These are phyloP conservation scores for Cystoderma amianthinum DNA, from an alignment of 768 basidiomycete species.

Conservation along the genomic window DNA sequence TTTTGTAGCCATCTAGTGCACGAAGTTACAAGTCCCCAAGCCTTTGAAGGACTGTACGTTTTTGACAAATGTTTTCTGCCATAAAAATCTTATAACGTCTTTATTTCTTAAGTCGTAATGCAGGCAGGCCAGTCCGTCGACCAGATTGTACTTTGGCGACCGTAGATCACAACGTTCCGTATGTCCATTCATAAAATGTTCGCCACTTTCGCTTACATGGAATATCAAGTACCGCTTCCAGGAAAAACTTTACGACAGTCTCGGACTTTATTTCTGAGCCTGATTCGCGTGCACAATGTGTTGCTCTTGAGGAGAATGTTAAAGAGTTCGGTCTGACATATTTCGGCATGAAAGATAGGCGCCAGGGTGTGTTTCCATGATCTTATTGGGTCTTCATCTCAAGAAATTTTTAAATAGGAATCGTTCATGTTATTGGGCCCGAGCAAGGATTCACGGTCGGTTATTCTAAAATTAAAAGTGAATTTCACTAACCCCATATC, in stretches of 20 bases:
- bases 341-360: slow-evolving; percentile 84
- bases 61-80: not conserved
- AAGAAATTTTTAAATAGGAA: slow-evolving; percentile 55
- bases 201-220: slow-evolving; percentile 2
- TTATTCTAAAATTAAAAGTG: slow-evolving; percentile 2
- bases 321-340: slow-evolving; percentile 90
- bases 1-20: slow-evolving; percentile 67
- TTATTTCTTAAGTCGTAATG: slow-evolving; percentile 45
- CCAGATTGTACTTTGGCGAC: slow-evolving; percentile 89
- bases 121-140: slow-evolving; percentile 70
- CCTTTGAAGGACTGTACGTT: slow-evolving; percentile 73
- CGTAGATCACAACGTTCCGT: slow-evolving; percentile 86
- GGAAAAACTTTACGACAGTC: slow-evolving; percentile 70
- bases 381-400: too few relatives aligned
- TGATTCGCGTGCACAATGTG: slow-evolving; percentile 79
- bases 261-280: slow-evolving; percentile 75
- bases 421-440: slow-evolving; percentile 87
- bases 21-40: slow-evolving; percentile 92
- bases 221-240: slow-evolving; percentile 57
- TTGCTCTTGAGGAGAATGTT: slow-evolving; percentile 82
- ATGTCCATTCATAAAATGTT: slow-evolving; percentile 20
- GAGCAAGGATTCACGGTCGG: slow-evolving; percentile 88
- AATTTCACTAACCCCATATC: slow-evolving; percentile 1
- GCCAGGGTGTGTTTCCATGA: slow-evolving; percentile 67
- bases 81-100: slow-evolving; percentile 9